Base-by-base conservation (phyloP, 345 rosid species). In the Gossypium stocksii region DNA sequence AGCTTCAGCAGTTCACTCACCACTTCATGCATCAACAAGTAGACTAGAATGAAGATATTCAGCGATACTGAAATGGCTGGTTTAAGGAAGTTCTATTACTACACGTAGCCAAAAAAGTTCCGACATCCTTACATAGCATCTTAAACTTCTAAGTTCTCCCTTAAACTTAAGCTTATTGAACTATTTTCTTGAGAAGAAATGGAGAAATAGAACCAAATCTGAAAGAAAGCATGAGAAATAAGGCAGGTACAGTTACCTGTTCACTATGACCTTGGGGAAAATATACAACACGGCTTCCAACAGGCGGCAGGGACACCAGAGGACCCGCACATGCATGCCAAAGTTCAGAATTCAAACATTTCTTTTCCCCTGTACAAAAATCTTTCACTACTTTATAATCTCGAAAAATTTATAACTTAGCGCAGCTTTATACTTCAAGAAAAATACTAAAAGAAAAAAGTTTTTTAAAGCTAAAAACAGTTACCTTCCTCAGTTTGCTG, bases 271-370 rank as follows among this genome's bases (percentile, higher is more conserved):
- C 99, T 78, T 93, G 99, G 9, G 99, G 93, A 72, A 96, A 96
- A 83, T 96, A 96, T 57, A 96, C 99, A 77, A 91, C 99, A 64
- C 99, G 90, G 87, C 97, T 91, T 77, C 99, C 99, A 70, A 90
- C 81, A 72, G 92, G 91, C 66, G 99, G 98, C 23, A 96, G 80
- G 9, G 99, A 91, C 69, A 96, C 99, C 76, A 96, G 93, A 80
- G 99, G 99, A 79, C 99, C 99, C 54, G 99, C 99, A 86, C 99
- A 96, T 64, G 97, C 99, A 80, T 96, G 99, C 99, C 99, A 96
- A 29, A 96, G 95, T 80, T 96, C 99, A 61, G 98, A 89, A 82
- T 96, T 93, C 81, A 96, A 82, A 74, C 88, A 95, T 82, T 93
- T 87, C 77, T 79, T 93, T 80, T 96, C 98, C 77, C 92, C 99